Evolutionary conservation across 768 basidiomycete genomes (phyloP).

Genomic region (Strobilomyces dryophilus): DNA sequence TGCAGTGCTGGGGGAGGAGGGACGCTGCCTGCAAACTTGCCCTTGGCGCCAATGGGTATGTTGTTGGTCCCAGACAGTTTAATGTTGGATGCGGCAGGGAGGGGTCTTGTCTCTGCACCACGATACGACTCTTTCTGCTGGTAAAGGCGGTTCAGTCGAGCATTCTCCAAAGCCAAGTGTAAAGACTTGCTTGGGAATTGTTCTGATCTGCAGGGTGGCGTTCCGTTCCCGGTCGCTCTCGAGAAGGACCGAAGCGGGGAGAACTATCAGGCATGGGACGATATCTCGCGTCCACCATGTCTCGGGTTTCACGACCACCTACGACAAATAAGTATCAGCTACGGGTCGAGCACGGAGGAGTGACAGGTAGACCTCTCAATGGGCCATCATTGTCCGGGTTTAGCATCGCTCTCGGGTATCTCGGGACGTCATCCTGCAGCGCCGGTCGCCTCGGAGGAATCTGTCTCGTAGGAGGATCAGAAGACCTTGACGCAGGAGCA

Average conservation of each 20-base stretch:
- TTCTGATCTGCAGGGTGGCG: conserved; percentile 17
- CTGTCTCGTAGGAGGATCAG: conserved; percentile 16
- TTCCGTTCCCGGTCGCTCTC: conserved; percentile 19
- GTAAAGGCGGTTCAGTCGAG: not conserved
- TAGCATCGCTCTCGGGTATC: conserved; percentile 37
- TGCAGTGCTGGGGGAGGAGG: not conserved
- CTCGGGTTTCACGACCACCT: conserved; percentile 21
- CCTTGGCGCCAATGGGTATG: conserved; percentile 27
- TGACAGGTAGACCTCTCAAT: conserved; percentile 10
- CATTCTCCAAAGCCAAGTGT: not conserved
- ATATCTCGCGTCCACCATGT: conserved; percentile 15
- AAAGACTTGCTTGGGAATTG: conserved; percentile 14
- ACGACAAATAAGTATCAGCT: not conserved
- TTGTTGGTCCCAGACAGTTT: conserved; percentile 33
- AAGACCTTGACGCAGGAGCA: conserved; percentile 15
- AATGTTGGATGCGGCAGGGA: conserved; percentile 14
- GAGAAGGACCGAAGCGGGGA: conserved; percentile 14
- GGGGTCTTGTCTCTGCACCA: conserved; percentile 10
- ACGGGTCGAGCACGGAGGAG: not conserved
- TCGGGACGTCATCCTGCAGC: conserved; percentile 26
- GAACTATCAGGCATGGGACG: conserved; percentile 13
- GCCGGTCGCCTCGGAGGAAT: conserved; percentile 14
- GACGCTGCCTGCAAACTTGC: conserved; percentile 18
- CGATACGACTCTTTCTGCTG: conserved; percentile 21
- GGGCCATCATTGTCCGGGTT: conserved; percentile 18